Percentiles rank a stretch among this genome's conserved stretches.
phyloP scores from a whole-genome alignment of 108 stramenopile genomes.

The Cyclotella atomus region DNA sequence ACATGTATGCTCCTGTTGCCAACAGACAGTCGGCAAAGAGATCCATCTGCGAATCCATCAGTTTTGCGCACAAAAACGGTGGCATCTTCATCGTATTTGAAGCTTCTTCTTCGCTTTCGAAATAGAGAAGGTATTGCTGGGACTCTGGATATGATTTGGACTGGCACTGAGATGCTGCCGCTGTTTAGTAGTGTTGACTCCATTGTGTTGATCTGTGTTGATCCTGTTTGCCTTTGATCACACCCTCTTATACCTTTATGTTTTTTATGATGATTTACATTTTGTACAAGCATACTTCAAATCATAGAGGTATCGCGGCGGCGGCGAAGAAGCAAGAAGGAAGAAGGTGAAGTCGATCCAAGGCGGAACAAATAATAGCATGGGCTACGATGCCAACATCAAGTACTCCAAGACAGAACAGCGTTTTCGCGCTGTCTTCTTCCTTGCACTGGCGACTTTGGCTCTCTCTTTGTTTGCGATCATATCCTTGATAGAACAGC shows the following conservation, averaged over 20 bases:
- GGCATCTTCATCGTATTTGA: slow-evolving; percentile 32
- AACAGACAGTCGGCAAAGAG: neutral
- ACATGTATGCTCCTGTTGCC: neutral
- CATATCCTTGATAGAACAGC: neutral
- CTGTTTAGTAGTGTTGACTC: neutral
- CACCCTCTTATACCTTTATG: no score
- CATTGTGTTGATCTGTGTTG: neutral
- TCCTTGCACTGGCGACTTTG: neutral
- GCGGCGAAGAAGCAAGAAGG: no score
- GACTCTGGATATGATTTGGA: neutral
- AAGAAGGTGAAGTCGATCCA: no score
- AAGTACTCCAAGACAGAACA: neutral
- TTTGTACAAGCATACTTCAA: no score
- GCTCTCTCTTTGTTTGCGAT: neutral
- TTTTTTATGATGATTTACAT: no score
- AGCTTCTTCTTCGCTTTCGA: slow-evolving; percentile 12
- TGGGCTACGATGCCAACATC: slow-evolving; percentile 9
- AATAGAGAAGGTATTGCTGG: neutral
- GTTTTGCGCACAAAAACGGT: slow-evolving; percentile 6
- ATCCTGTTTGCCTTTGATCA: no score
- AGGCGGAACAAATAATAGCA: no score
- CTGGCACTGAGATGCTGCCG: neutral
- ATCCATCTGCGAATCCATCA: neutral
- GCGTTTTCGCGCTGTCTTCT: neutral
- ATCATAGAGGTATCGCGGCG: no score